Evolutionary conservation across 768 basidiomycete genomes (phyloP).

Genomic region (Tubosaeta sp.): DNA sequence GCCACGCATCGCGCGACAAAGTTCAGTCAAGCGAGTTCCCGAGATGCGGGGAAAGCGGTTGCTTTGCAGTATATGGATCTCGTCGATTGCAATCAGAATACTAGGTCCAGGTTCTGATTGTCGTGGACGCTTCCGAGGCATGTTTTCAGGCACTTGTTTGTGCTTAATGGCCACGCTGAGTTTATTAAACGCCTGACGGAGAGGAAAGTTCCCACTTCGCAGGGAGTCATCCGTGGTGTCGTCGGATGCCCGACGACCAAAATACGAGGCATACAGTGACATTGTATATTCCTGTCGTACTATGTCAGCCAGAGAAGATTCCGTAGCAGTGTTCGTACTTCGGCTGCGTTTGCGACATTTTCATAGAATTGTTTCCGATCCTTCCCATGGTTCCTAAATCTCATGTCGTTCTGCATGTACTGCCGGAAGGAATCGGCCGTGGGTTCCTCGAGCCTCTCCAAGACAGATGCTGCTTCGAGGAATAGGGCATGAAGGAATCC

Average conservation of each 20-base stretch:
- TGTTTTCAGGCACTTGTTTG: not conserved
- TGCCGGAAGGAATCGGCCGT: not conserved
- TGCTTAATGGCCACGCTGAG: not conserved
- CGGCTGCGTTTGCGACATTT: not conserved
- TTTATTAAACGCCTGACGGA: not conserved
- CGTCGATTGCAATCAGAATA: not conserved
- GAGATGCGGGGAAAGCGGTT: too few species aligned
- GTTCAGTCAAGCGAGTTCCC: not conserved
- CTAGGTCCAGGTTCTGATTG: not conserved
- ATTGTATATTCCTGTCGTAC: not conserved
- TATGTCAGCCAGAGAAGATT: not conserved
- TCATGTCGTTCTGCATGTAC: not conserved
- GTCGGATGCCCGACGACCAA: not conserved
- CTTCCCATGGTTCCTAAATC: not conserved
- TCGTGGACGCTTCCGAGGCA: not conserved
- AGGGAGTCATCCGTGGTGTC: not conserved
- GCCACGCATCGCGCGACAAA: not conserved
- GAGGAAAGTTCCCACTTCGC: not conserved
- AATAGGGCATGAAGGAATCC: not conserved
- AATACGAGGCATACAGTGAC: not conserved
- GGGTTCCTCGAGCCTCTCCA: not conserved
- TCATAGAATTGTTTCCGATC: not conserved
- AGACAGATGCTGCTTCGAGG: not conserved
- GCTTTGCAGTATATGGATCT: not conserved
- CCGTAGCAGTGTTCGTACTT: not conserved